These are phyloP conservation scores for Garcia nutans DNA, from an alignment of 345 rosid species.

Conservation along the genomic window DNA sequence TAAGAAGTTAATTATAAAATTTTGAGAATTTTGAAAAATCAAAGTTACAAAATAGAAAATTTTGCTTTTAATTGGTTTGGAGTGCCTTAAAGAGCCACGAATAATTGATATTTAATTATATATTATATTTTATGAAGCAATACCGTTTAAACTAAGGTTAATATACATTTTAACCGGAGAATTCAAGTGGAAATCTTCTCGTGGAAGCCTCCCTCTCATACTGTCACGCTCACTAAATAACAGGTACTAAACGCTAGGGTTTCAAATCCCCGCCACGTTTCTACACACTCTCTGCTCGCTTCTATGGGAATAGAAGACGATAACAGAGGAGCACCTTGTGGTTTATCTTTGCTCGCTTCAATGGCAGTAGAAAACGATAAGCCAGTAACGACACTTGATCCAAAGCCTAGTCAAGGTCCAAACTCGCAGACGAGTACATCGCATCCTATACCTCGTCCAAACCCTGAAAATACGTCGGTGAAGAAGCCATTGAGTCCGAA, in stretches of 20 bases:
- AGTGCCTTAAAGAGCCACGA: no score
- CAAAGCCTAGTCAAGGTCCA: conserved; percentile 28
- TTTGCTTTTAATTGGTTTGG: no score
- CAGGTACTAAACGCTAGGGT: conserved; percentile 21
- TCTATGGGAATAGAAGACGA: conserved; percentile 39
- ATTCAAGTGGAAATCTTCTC: background rate
- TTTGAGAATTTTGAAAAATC: no score
- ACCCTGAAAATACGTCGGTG: conserved; percentile 28
- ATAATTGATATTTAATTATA: no score
- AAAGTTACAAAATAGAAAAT: no score
- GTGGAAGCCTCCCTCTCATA: background rate
- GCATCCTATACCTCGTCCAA: conserved; percentile 10
- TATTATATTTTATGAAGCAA: no score
- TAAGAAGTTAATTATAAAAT: no score
- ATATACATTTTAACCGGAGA: background rate
- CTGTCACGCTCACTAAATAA: background rate
- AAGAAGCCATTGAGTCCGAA: conserved; percentile 39
- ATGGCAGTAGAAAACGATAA: conserved; percentile 40
- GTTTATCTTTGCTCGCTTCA: conserved; percentile 5
- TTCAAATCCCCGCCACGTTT: conserved; percentile 54
- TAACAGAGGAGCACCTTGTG: conserved; percentile 18
- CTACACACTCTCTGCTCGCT: background rate
- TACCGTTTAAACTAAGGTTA: no score
- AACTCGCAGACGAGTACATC: conserved; percentile 33
- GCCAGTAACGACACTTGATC: conserved; percentile 13